Base-by-base conservation (phyloP, 495 filamentous ascomycete species). In the Penicillium pulvis region DNA sequence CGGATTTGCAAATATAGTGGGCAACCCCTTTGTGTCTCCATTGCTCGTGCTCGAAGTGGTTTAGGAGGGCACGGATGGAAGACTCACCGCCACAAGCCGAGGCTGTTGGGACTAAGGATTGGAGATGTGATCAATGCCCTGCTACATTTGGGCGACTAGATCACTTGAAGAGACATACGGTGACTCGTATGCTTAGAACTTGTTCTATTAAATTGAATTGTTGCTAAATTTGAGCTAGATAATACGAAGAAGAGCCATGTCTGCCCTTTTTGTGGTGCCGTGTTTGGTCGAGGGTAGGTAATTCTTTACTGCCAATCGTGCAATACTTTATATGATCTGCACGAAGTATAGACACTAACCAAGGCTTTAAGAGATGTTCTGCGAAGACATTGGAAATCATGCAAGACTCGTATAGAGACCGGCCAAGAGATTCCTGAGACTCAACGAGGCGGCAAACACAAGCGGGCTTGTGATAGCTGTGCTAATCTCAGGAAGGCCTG, bases 391-490 rank as follows among this genome's bases (percentile, higher is more conserved):
- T 74, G 71, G 71, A 73, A 71, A 61, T 67, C 71, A 31, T 74
- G 71, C 64, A 63, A 64, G 47, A 35, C 46, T 23, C 72, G 72
- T 2, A 51, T 64, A 50, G 50, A 63, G 24, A 51, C 48, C 19
- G 64, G 64, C 8, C 49, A 68, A 10, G 61, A 57, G 14, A 70
- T 74, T 8, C 74, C 71, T 17, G 57, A 69, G 19, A 59, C 63
- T 24, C 59, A 61, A 23, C 59, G 58, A 46, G 69, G 67, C 4
- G 71, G 71, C 2, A 75, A 75, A 45, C 64, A 70, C 33, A 71
- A 69, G 36, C 66, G 69, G 39, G 74, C 72, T 16, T 76, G 72
- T 58, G 74, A 75, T 55, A 68, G 63, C 33, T 76, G 72, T 55
- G 74, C 71, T 14, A 66, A 48, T 39, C 59, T 72, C 19, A 71